Evolutionary conservation across 164 flowering plant genomes (phyloP), one percentile per base, ranked within the genome.

Genomic region (Liriodendron chinense): DNA sequence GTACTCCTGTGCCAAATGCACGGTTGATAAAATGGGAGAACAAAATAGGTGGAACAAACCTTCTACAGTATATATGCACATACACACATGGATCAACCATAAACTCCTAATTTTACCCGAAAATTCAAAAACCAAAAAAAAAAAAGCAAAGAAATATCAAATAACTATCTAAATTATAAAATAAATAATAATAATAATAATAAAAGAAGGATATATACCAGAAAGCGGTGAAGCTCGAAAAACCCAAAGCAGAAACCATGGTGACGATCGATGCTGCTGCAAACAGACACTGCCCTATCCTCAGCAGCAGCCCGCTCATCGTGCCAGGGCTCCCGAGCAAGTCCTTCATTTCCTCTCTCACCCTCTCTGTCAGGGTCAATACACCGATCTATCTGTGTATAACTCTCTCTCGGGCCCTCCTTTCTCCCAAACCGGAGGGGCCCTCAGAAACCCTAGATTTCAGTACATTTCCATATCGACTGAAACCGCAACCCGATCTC

Each of bases 261-360:
- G 78, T 82, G 1, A 81, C 89, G 76, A 92, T 87, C 1, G 97
- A 88, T 71, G 87, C 86, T 78, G 89, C 90, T 47, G 96, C 92
- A 81, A 85, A 90, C 5, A 86, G 70, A 75, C 86, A 89, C 75
- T 94, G 97, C 74, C 94, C 93, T 48, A 89, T 48, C 76, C 97
- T 86, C 79, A 94, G 74, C 18, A 83, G 3, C 28, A 90, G 73
- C 13, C 97, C 98, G 80, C 87, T 87, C 74, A 80, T 79, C 9
- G 90, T 85, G 28, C 97, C 98, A 0, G 97, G 97, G 2, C 91
- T 82, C 77, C 96, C 98, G 0, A 88, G 47, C 84, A 90, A 71
- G 48, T 80, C 84, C 90, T 91, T 93, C 96, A 92, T 94, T 64
- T 75, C 78, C 73, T 16, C 50, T 66, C 73, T 70, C 47, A 65